A percentile compares a stretch with the other conserved stretches of the same genome.
Evolutionary conservation across 345 rosid species (phyloP).

Genomic region (Camelina sativa): DNA sequence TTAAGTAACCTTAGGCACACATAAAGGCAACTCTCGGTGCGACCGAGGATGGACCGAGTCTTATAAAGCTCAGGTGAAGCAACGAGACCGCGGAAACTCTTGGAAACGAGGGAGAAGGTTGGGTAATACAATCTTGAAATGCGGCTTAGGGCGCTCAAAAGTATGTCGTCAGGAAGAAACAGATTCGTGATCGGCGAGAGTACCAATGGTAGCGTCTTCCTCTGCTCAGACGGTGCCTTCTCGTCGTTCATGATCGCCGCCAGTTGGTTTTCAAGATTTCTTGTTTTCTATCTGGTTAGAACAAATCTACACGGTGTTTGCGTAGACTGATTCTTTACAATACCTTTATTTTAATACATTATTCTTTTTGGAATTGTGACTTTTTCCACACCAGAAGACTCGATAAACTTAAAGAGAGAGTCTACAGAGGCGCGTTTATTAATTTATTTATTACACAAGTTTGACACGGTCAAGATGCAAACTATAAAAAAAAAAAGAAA

Average conservation of each 20-base stretch:
- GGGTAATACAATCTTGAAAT: conserved; percentile 62
- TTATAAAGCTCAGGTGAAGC: conserved; percentile 60
- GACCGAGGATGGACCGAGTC: conserved; percentile 46
- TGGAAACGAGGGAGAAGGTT: conserved; percentile 62
- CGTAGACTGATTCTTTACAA: neutral
- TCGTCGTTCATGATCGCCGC: conserved; percentile 4
- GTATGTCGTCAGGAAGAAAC: conserved; percentile 63
- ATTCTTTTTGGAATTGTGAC: neutral
- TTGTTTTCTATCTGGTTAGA: neutral
- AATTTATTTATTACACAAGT: neutral
- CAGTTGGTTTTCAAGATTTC: neutral
- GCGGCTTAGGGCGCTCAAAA: conserved; percentile 61
- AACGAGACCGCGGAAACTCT: conserved; percentile 53
- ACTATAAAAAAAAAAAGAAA: no score
- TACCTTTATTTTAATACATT: neutral
- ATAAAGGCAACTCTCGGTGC: conserved; percentile 58
- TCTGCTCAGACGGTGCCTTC: conserved; percentile 2
- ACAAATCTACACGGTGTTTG: conserved; percentile 1
- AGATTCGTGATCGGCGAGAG: conserved; percentile 9
- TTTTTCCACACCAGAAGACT: neutral
- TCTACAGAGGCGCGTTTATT: neutral
- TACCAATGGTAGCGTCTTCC: conserved; percentile 1
- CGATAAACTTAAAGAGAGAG: neutral
- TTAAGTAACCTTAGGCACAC: conserved; percentile 53
- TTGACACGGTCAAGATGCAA: neutral